Base-by-base conservation (phyloP, 352 stramenopile genomes). In the Pythium dissotocum region DNA sequence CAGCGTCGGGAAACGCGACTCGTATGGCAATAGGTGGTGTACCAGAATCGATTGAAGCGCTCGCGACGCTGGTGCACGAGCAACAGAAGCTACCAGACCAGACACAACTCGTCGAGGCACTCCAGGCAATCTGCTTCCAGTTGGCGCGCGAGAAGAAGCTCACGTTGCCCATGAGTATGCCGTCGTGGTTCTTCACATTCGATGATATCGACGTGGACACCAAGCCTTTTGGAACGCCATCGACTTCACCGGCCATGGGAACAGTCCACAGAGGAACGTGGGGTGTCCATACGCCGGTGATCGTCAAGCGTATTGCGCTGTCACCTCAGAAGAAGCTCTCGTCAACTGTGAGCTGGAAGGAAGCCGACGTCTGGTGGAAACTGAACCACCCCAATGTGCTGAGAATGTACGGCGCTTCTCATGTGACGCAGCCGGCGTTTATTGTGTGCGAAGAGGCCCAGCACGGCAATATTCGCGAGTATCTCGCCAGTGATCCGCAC, bases 351-450 rank as follows among this genome's bases (percentile, higher is more conserved):
- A 62, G 46, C 6, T 73, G 61, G 67, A 62, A 61, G 38, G 77
- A 81, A 54, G 55, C 77, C 14, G 44, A 63, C 12, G 40, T 79
- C 4, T 83, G 77, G 74, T 76, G 70, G 48, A 36, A 28, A 13
- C 53, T 81, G 26, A 72, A 73, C n/a, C 73, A 83, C 51, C 77
- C 77, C 1, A 70, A 80, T 48, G 58, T 81, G 1, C 42, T 80
- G n/a, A 67, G 70, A 1, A 69, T 83, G 21, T 83, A 74, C 18
- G 73, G 73, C 7, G 74, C 69, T 0, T 78, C 71, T 28, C 71
- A 79, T 24, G 60, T 83, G 2, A 62, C 67, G 12, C 61, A 28
- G 4, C 71, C 71, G 0, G 63, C 69, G 49, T 70, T 77, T 63
- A 54, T 78, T 58, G 63, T 78, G 8, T 76, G 64, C n/a, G 74